Conservation (phyloP, 371 early-diverging fungal species). For the Mortierella sp. region DNA sequence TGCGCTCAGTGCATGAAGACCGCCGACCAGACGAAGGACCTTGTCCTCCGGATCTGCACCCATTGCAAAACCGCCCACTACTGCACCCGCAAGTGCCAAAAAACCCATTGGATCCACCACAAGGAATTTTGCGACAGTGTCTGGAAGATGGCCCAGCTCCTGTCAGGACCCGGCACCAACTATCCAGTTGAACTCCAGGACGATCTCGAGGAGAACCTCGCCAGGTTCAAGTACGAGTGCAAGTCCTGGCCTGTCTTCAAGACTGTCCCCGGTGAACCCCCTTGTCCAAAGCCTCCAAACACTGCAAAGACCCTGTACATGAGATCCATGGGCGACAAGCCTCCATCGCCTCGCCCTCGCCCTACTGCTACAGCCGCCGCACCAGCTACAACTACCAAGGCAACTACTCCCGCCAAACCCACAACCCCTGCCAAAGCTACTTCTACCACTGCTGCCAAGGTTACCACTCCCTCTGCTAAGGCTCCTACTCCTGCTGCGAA, state of each 20-base stretch:
- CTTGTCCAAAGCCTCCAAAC: neutral
- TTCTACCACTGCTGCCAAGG: neutral
- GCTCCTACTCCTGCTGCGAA: neutral
- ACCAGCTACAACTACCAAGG: neutral
- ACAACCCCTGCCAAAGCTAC: neutral
- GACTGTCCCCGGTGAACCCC: neutral
- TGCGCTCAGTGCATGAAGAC: constrained; percentile 2
- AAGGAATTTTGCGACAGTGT: constrained; percentile 9
- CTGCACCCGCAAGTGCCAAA: constrained; percentile 24
- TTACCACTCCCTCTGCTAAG: neutral
- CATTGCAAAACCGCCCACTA: constrained; percentile 2
- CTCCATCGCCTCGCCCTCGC: neutral
- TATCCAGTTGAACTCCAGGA: neutral
- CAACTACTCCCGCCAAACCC: neutral
- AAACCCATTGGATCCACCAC: constrained; percentile 19
- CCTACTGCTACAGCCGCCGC: neutral
- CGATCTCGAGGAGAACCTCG: neutral
- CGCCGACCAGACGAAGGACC: neutral
- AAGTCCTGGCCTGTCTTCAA: constrained; percentile 5
- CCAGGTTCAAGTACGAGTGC: neutral
- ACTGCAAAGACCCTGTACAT: neutral
- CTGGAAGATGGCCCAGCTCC: constrained; percentile 1
- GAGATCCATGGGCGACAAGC: neutral
- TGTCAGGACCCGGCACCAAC: neutral
- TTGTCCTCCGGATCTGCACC: neutral